A percentile compares a stretch with the other conserved stretches of the same genome.
phyloP scores from a whole-genome alignment of 352 stramenopile species.

The Lagenidium sp. region DNA sequence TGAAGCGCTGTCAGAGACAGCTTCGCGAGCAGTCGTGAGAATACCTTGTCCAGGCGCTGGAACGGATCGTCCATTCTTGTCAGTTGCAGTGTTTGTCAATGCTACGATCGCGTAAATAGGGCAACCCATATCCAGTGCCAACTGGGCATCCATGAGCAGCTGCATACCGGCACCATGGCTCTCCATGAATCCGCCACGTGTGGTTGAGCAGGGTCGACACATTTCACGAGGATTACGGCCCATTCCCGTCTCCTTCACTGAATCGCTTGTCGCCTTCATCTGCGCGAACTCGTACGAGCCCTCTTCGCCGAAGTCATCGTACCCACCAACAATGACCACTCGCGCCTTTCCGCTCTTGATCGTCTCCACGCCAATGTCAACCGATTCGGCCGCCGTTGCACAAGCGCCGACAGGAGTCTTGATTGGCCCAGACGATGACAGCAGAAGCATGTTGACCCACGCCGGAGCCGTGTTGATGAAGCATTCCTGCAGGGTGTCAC shows the following conservation, averaged over 20 bases:
- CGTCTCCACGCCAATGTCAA: slow-evolving; percentile 84
- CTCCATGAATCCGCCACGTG: slow-evolving; percentile 84
- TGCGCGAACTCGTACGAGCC: slow-evolving; percentile 82
- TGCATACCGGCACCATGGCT: slow-evolving; percentile 84
- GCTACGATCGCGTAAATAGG: slow-evolving; percentile 84
- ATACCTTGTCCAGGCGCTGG: slow-evolving; percentile 81
- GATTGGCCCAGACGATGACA: slow-evolving; percentile 83
- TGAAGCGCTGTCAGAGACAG: slow-evolving; percentile 7
- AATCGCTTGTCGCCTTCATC: slow-evolving; percentile 86
- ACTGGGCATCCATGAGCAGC: slow-evolving; percentile 80
- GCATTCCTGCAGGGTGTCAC: slow-evolving; percentile 71
- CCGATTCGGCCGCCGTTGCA: slow-evolving; percentile 77
- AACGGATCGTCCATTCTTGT: slow-evolving; percentile 83
- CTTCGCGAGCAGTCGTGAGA: slow-evolving; percentile 74
- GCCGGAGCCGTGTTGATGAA: slow-evolving; percentile 88
- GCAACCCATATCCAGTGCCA: slow-evolving; percentile 81
- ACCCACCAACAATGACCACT: slow-evolving; percentile 77
- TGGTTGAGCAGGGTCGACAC: slow-evolving; percentile 74
- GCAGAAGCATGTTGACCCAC: slow-evolving; percentile 87
- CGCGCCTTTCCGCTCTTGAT: slow-evolving; percentile 85
- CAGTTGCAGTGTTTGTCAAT: slow-evolving; percentile 76
- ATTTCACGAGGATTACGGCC: slow-evolving; percentile 75
- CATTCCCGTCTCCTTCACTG: slow-evolving; percentile 70
- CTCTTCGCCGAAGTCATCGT: slow-evolving; percentile 85
- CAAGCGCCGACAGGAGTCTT: slow-evolving; percentile 85